Base-by-base conservation (phyloP, 768 basidiomycete genomes). In the Suillus ampliporus region DNA sequence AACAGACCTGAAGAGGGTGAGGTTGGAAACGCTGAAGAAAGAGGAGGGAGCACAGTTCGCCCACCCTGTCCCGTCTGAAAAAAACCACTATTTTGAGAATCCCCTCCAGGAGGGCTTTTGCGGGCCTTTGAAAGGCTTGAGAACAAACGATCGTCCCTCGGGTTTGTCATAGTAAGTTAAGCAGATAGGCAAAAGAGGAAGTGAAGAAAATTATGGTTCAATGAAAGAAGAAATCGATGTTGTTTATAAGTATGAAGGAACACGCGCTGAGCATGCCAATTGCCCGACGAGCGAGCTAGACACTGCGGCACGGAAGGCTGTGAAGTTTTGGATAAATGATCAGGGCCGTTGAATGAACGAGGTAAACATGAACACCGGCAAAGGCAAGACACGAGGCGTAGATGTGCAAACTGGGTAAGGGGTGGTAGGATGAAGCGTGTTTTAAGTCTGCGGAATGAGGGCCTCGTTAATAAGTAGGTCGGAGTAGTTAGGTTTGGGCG, bases 1-100 rank as follows among this genome's bases (percentile, higher is more conserved):
- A 83, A 90, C 90, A 85, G 87, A 91, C 90, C 90, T 91, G 90
- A 86, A 89, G 88, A 89, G 87, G 83, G 89, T 89, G 87, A 91
- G 88, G 86, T 87, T 89, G 89, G 89, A 89, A 90, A 89, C 72
- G 86, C 86, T 79, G 88, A 83, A 86, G 86, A 84, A 85, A 91
- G 82, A 87, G 90, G 87, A 88, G 90, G 90, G 78, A 91, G 87
- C 82, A 90, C 85, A 83, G 88, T 86, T 87, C 90, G 88, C 90
- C 89, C 89, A 91, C 90, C 90, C 87, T 91, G 90, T 83, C 88
- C 86, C 79, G 86, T 83, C 80, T 85, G 84, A 82, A 89, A 86
- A 83, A 88, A 89, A 80, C 76, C 81, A 78, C 82, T 81, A 75
- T 76, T 80, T 79, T 87, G 86, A 75, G 84, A 74, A 77, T 78